These are phyloP conservation scores for Ramaria sp. DNA, from an alignment of 768 basidiomycete genomes.

Conservation along the genomic window DNA sequence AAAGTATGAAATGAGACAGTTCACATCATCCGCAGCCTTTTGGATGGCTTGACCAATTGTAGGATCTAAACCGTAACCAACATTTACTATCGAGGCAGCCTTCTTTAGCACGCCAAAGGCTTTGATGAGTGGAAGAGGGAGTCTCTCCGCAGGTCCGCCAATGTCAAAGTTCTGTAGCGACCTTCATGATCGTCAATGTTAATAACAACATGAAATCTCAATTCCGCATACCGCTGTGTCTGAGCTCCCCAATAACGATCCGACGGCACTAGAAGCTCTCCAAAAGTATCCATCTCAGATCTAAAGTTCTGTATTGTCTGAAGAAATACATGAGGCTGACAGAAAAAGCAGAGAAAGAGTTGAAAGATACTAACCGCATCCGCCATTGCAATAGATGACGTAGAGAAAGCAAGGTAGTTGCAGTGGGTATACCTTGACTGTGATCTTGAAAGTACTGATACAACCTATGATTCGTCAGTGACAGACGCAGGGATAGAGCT, in stretches of 20 bases:
- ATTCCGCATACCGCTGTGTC: constrained; percentile 66
- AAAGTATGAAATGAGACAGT: background rate
- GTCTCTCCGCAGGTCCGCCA: constrained; percentile 85
- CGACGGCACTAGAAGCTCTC: constrained; percentile 80
- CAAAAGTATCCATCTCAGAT: constrained; percentile 89
- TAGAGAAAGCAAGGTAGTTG: background rate
- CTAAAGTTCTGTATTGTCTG: constrained; percentile 36
- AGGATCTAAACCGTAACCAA: constrained; percentile 80
- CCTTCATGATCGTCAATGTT: constrained; percentile 25
- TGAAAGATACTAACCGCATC: background rate
- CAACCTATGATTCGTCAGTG: background rate
- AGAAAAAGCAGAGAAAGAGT: background rate
- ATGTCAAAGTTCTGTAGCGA: constrained; percentile 98
- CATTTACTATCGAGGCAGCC: constrained; percentile 87
- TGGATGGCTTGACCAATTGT: constrained; percentile 84
- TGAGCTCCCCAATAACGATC: constrained; percentile 97
- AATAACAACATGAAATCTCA: background rate
- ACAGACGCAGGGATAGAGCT: background rate
- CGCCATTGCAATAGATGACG: background rate
- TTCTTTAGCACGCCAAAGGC: constrained; percentile 98
- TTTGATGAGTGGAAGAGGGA: constrained; percentile 92
- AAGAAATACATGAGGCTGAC: background rate
- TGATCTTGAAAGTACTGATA: background rate
- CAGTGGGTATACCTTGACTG: background rate
- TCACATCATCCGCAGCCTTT: constrained; percentile 86